phyloP scores from a whole-genome alignment of 257 asterid species.

The Solanum sejunctum region DNA sequence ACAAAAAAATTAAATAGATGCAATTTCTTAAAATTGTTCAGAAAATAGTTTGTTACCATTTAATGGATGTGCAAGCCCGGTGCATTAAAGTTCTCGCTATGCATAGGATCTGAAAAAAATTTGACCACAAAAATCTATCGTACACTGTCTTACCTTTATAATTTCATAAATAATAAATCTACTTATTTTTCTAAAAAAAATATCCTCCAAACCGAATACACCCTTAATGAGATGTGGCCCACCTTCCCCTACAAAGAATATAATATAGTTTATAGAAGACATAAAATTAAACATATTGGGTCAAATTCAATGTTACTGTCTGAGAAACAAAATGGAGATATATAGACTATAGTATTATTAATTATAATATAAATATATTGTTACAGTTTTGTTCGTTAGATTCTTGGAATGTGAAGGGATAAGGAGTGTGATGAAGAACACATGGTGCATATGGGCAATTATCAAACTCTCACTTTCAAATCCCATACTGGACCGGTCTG shows the following conservation, averaged over 20 bases:
- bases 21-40: neutral
- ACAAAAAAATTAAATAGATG: neutral
- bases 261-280: neutral
- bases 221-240: neutral
- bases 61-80: neutral
- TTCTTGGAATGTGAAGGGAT: neutral
- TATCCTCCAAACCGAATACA: neutral
- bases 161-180: no score
- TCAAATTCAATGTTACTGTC: neutral
- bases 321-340: neutral
- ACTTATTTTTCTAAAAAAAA: no score
- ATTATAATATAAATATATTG: neutral
- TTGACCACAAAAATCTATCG: no score
- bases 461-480: neutral
- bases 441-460: neutral
- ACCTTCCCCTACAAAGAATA: neutral
- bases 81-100: no score
- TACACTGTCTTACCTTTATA: no score
- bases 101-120: accelerated
- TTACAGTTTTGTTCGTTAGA: neutral
- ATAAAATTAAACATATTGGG: neutral
- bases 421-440: neutral
- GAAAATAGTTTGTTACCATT: neutral
- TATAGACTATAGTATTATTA: neutral
- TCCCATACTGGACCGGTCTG: neutral